Conservation (phyloP, 257 asterid genomes). For the Jacaranda copaia region DNA sequence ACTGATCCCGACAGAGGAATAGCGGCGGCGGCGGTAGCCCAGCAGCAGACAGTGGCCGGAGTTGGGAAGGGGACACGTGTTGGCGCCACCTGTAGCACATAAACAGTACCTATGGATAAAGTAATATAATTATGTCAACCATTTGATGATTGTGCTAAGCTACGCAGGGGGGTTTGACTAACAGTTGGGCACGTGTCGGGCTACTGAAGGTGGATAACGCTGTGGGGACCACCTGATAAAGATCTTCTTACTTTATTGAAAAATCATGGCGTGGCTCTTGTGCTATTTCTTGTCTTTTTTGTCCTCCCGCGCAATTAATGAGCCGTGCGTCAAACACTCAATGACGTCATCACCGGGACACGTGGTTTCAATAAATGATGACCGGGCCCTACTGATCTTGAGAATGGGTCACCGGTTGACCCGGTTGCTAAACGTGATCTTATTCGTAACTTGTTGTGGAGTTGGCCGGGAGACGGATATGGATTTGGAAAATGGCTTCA, state of each 20-base stretch:
- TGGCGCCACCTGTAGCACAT: conserved; percentile 40
- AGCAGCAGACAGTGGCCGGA: conserved; percentile 57
- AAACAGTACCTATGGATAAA: conserved; percentile 34
- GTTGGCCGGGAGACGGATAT: neutral
- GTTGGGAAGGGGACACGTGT: conserved; percentile 39
- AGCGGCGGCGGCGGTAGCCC: conserved; percentile 51
- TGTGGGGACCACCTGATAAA: conserved; percentile 46
- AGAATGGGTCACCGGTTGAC: conserved; percentile 30
- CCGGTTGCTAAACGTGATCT: conserved; percentile 7
- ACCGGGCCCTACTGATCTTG: conserved; percentile 27
- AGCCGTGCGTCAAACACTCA: conserved; percentile 37
- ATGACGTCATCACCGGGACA: conserved; percentile 49
- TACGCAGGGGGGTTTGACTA: conserved; percentile 49
- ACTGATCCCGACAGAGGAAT: conserved; percentile 55
- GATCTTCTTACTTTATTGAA: conserved; percentile 41
- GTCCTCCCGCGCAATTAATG: conserved; percentile 54
- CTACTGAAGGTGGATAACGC: conserved; percentile 26
- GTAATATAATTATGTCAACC: conserved; percentile 29
- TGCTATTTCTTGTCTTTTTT: conserved; percentile 46
- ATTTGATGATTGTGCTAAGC: conserved; percentile 44
- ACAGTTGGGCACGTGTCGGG: conserved; percentile 44
- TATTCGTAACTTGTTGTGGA: neutral
- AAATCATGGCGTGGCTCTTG: conserved; percentile 59
- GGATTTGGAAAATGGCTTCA: neutral
- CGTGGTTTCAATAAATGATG: conserved; percentile 44